Percentiles rank a stretch among this genome's conserved stretches.
Evolutionary conservation across 495 filamentous ascomycete species (phyloP).

Genomic region (Astrothelium macrocarpum): DNA sequence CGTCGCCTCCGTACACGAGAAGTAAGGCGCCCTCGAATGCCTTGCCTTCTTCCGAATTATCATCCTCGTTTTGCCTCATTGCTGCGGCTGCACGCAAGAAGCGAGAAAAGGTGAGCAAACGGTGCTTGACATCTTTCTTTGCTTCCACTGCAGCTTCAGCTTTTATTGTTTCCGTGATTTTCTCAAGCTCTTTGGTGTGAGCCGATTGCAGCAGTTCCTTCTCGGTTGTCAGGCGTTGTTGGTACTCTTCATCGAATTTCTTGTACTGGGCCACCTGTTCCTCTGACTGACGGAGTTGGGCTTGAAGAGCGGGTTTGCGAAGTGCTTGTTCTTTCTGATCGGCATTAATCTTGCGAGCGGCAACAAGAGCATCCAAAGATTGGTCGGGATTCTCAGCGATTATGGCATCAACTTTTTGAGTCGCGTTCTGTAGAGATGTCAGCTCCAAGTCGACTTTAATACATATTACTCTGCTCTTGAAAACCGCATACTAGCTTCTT

Average conservation of each 20-base stretch:
- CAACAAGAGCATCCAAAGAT: constrained; percentile 75
- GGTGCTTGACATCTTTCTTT: constrained; percentile 41
- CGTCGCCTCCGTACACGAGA: constrained; percentile 78
- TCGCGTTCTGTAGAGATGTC: constrained; percentile 50
- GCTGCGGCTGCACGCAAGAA: constrained; percentile 46
- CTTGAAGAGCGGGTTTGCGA: constrained; percentile 82
- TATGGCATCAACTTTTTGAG: constrained; percentile 67
- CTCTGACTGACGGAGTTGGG: constrained; percentile 62
- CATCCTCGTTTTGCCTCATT: constrained; percentile 51
- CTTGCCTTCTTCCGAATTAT: constrained; percentile 61
- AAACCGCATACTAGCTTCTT: constrained; percentile 72
- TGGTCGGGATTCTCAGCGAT: constrained; percentile 66
- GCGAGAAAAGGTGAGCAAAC: constrained; percentile 33
- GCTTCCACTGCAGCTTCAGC: constrained; percentile 51
- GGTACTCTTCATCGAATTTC: constrained; percentile 71
- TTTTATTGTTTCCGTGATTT: constrained; percentile 44
- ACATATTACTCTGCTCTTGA: constrained; percentile 7
- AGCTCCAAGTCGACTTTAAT: constrained; percentile 7
- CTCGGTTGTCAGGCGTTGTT: constrained; percentile 53
- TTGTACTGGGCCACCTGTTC: constrained; percentile 78
- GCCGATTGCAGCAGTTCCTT: constrained; percentile 63
- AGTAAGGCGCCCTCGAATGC: constrained; percentile 87
- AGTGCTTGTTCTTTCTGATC: constrained; percentile 84
- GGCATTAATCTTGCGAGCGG: constrained; percentile 72
- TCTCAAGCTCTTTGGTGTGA: constrained; percentile 61